phyloP scores from a whole-genome alignment of 2,329 filamentous ascomycete genomes.

The Periglandula ipomoeae region DNA sequence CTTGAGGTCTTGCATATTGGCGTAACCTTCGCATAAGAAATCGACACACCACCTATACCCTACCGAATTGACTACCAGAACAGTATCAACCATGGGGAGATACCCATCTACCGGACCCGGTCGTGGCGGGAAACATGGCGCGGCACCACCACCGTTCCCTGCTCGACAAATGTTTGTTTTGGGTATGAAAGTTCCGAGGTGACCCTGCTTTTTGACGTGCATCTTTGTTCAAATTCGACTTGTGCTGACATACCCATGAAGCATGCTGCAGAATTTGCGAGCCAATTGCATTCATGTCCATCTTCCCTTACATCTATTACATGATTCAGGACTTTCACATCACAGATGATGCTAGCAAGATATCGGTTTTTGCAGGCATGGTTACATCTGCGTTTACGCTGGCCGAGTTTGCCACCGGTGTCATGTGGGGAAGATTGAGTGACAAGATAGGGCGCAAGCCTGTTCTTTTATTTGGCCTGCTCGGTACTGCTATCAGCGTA shows the following conservation, averaged over 20 bases:
- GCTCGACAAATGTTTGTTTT: conserved; percentile 42
- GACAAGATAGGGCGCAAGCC: conserved; percentile 90
- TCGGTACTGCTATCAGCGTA: conserved; percentile 88
- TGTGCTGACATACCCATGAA: conserved; percentile 23
- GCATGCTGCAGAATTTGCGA: conserved; percentile 94
- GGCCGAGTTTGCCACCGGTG: conserved; percentile 85
- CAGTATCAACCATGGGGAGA: conserved; percentile 19
- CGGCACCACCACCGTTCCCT: conserved; percentile 26
- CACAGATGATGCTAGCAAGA: conserved; percentile 66
- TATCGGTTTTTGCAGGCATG: conserved; percentile 89
- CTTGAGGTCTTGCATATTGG: not conserved
- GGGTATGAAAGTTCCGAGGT: conserved; percentile 28
- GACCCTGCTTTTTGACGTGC: no score
- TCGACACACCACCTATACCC: not conserved
- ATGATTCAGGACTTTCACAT: conserved; percentile 92
- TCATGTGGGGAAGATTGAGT: conserved; percentile 88
- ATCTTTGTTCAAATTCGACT: not conserved
- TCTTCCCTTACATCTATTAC: conserved; percentile 96
- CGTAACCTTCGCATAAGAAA: not conserved
- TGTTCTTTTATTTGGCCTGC: conserved; percentile 78
- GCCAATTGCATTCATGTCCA: conserved; percentile 98
- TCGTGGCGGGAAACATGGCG: conserved; percentile 15
- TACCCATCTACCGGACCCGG: conserved; percentile 15
- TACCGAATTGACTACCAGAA: not conserved
- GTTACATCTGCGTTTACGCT: conserved; percentile 95